Percentiles rank a stretch among this genome's conserved stretches.
These are phyloP conservation scores for Serendipita sp. DNA, from an alignment of 768 basidiomycete species.

Conservation along the genomic window DNA sequence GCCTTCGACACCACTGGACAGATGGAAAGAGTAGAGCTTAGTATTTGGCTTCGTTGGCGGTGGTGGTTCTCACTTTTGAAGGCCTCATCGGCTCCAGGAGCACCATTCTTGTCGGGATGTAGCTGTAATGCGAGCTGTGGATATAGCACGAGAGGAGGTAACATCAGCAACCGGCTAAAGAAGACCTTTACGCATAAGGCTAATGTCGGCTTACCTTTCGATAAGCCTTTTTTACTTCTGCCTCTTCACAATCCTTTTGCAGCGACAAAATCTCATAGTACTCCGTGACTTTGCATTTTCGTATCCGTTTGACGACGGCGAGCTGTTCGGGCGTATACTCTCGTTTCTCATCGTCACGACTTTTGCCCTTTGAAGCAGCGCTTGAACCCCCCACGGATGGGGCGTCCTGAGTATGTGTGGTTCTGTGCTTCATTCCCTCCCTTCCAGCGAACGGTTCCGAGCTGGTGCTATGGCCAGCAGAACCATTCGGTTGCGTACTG, in stretches of 20 bases:
- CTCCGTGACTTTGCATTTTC: constrained; percentile 68
- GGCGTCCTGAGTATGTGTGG: constrained; percentile 19
- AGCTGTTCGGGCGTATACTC: constrained; percentile 77
- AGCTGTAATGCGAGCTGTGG: constrained; percentile 70
- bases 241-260: constrained; percentile 66
- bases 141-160: background rate
- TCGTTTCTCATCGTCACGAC: constrained; percentile 46
- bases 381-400: constrained; percentile 16
- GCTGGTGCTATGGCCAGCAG: constrained; percentile 29
- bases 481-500: constrained; percentile 25
- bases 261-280: constrained; percentile 85
- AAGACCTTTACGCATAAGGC: background rate
- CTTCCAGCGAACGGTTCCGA: constrained; percentile 44
- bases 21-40: background rate
- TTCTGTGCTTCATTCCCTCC: constrained; percentile 52
- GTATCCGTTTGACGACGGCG: constrained; percentile 70
- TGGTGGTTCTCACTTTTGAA: constrained; percentile 63
- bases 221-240: constrained; percentile 85
- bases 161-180: background rate
- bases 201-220: constrained; percentile 49
- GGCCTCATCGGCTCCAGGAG: constrained; percentile 95
- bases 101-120: constrained; percentile 89
- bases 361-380: constrained; percentile 13
- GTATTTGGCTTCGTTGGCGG: background rate
- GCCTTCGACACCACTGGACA: constrained; percentile 87